Evolutionary conservation across 495 filamentous ascomycete species (phyloP).

Genomic region (Filosporella fistucella): DNA sequence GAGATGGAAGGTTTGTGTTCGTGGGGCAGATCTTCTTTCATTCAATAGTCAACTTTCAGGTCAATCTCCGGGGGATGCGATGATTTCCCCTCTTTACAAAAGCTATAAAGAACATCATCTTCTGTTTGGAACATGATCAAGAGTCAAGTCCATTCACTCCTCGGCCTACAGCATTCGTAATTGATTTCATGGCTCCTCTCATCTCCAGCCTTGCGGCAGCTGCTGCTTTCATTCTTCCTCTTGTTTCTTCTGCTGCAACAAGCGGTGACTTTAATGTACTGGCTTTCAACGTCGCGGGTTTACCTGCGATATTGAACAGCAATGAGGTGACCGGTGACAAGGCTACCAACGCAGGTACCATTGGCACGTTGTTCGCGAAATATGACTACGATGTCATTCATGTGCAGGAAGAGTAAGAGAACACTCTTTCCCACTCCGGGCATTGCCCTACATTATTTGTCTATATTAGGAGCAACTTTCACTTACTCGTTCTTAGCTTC

Average conservation of each 20-base stretch:
- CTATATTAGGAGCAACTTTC: too few species aligned
- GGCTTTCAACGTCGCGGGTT: conserved; percentile 57
- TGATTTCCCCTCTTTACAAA: too few species aligned
- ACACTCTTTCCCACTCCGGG: too few species aligned
- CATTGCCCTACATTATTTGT: too few species aligned
- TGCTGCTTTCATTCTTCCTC: background rate
- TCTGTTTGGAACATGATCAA: too few species aligned
- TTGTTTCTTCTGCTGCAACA: conserved; percentile 3
- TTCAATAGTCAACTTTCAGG: too few species aligned
- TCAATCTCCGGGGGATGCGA: too few species aligned
- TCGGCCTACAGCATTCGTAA: background rate
- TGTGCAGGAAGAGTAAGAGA: conserved; percentile 50
- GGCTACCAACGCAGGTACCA: conserved; percentile 38
- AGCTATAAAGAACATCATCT: too few species aligned
- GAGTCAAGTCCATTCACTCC: too few species aligned
- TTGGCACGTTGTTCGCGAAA: conserved; percentile 43
- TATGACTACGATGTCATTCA: conserved; percentile 56
- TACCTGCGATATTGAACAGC: conserved; percentile 46
- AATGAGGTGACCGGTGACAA: conserved; percentile 53
- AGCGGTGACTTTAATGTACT: conserved; percentile 42
- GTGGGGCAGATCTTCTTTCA: too few species aligned
- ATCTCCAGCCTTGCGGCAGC: conserved; percentile 1
- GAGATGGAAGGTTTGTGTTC: too few species aligned
- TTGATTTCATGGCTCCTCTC: conserved; percentile 4
- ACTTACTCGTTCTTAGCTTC: too few species aligned